Conservation (phyloP, 176 grass and related monocot species). For the Aegilops bicornis region DNA sequence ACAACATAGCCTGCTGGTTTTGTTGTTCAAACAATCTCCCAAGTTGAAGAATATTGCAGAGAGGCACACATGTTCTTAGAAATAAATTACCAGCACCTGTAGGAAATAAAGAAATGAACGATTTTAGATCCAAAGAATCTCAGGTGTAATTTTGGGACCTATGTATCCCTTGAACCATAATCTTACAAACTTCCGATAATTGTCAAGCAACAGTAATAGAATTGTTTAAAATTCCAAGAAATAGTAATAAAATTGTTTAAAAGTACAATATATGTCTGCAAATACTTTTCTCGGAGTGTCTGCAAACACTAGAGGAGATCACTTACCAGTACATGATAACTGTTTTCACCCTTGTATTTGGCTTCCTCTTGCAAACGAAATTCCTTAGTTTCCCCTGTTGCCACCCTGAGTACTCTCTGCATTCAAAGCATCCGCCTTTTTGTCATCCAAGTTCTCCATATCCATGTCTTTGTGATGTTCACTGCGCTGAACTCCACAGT, state of each 20-base stretch:
- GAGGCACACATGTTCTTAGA: slow-evolving; percentile 17
- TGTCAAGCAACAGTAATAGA: background rate
- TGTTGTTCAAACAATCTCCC: slow-evolving; percentile 27
- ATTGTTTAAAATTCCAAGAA: background rate
- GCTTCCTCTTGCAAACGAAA: slow-evolving; percentile 21
- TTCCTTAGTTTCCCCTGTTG: slow-evolving; percentile 9
- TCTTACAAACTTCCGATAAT: background rate
- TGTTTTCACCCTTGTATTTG: background rate
- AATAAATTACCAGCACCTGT: slow-evolving; percentile 34
- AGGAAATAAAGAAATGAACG: slow-evolving; percentile 20
- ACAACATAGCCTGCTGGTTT: background rate
- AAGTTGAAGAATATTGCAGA: slow-evolving; percentile 12
- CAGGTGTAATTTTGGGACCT: background rate
- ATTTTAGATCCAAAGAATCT: background rate
- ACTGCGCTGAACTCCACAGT: slow-evolving; percentile 13
- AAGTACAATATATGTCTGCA: background rate
- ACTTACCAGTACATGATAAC: slow-evolving; percentile 26
- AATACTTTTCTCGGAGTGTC: background rate
- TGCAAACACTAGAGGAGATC: background rate
- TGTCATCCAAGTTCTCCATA: background rate
- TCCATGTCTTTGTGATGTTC: slow-evolving; percentile 17
- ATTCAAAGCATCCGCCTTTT: background rate
- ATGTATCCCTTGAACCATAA: background rate
- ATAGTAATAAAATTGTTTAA: background rate
- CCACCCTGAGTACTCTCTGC: background rate